These are phyloP conservation scores for Lentinula novae-zelandiae DNA, from an alignment of 1,284 basidiomycete genomes.

Conservation along the genomic window DNA sequence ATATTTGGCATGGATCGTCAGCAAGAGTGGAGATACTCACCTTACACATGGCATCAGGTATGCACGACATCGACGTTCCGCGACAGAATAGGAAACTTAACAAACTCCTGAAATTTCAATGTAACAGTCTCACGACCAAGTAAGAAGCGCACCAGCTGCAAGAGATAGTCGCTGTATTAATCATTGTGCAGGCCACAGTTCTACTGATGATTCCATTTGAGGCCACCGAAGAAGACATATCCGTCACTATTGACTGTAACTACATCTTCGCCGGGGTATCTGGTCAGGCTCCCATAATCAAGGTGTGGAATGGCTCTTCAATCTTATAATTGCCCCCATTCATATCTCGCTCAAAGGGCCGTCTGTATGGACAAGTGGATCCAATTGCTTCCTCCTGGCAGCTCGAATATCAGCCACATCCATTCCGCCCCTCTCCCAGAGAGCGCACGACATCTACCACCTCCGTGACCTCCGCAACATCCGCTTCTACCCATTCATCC, in stretches of 20 bases:
- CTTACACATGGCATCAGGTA: slow-evolving; percentile 63
- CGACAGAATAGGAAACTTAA: not conserved
- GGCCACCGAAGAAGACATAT: slow-evolving; percentile 64
- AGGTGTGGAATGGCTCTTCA: slow-evolving; percentile 36
- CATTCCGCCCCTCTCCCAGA: slow-evolving; percentile 39
- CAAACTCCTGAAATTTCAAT: not conserved
- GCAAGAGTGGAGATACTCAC: slow-evolving; percentile 13
- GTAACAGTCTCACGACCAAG: slow-evolving; percentile 64
- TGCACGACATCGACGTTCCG: slow-evolving; percentile 14
- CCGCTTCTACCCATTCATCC: slow-evolving; percentile 71
- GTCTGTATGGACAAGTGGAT: slow-evolving; percentile 64
- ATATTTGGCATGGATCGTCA: not conserved
- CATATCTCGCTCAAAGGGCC: slow-evolving; percentile 44
- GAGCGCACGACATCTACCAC: slow-evolving; percentile 71
- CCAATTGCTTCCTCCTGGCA: slow-evolving; percentile 67
- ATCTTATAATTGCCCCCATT: slow-evolving; percentile 6
- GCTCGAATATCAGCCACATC: slow-evolving; percentile 59
- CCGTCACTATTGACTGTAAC: slow-evolving; percentile 66
- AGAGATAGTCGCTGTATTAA: not conserved
- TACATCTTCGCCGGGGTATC: slow-evolving; percentile 67
- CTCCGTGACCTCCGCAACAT: slow-evolving; percentile 36
- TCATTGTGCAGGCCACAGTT: slow-evolving; percentile 61
- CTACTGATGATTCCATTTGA: slow-evolving; percentile 68
- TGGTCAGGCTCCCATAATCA: slow-evolving; percentile 64
- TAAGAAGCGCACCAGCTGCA: slow-evolving; percentile 22